Percentiles rank a stretch among this genome's conserved stretches.
Evolutionary conservation across 768 basidiomycete genomes (phyloP).

Genomic region (Leucocoprinus birnbaumii): DNA sequence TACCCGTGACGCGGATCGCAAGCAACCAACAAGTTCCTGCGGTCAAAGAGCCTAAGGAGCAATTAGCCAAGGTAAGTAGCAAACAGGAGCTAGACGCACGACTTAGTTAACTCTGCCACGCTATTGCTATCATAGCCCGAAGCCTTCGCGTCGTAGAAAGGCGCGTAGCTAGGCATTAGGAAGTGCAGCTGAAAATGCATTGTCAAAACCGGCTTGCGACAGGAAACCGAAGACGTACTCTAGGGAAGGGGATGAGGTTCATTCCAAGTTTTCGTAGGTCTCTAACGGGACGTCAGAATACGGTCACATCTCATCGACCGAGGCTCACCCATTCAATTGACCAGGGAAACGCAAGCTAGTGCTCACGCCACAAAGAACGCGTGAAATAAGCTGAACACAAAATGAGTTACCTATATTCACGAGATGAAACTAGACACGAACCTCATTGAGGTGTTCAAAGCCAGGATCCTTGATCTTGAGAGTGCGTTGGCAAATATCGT

Average conservation of each 20-base stretch:
- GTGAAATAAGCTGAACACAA: conserved; percentile 60
- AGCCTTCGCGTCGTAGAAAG: conserved; percentile 70
- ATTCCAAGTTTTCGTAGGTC: conserved; percentile 88
- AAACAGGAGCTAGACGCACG: conserved; percentile 40
- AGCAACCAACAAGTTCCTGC: conserved; percentile 77
- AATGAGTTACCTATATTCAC: background rate
- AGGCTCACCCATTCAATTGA: conserved; percentile 77
- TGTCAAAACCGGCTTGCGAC: background rate
- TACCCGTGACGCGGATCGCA: conserved; percentile 79
- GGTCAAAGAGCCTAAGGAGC: conserved; percentile 68
- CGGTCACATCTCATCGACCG: too few relatives aligned
- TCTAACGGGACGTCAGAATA: conserved; percentile 28
- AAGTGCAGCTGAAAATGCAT: conserved; percentile 75
- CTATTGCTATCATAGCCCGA: conserved; percentile 57
- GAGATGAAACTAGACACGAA: conserved; percentile 25
- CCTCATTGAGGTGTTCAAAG: conserved; percentile 69
- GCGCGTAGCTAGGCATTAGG: conserved; percentile 93
- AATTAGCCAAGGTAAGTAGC: background rate
- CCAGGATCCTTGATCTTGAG: conserved; percentile 62
- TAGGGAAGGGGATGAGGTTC: conserved; percentile 96
- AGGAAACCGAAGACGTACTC: conserved; percentile 42
- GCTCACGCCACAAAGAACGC: conserved; percentile 93
- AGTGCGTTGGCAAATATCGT: conserved; percentile 65
- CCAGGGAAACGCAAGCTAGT: conserved; percentile 93
- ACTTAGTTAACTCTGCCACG: conserved; percentile 68